Base-by-base conservation (phyloP, 495 filamentous ascomycete genomes). In the Aspergillus diversus region DNA sequence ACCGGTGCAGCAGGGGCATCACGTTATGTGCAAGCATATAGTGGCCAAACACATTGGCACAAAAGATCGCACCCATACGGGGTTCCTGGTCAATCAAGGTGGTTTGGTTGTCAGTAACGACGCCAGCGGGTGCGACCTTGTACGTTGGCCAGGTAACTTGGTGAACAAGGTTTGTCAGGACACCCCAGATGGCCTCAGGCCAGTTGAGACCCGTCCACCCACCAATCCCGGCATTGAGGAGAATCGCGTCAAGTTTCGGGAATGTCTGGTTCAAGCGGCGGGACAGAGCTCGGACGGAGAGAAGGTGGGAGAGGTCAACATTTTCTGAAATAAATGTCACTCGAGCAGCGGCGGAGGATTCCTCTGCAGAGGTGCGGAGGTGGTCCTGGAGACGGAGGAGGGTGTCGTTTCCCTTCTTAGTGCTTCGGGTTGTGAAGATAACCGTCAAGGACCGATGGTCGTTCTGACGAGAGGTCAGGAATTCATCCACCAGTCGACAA, bases 21-120 rank as follows among this genome's bases (percentile, higher is more conserved):
- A 97, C 81, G 60, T 88, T 88, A 71, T 97, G 93, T 16, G 84
- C 84, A 17, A 99, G 89, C 65, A 97, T 78, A 72, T 99, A 98
- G 75, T 98, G 95, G 0, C 96, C 95, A 70, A 99, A 97, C 33
- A 96, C 84, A 70, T 98, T 98, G 55, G 92, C 87, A 73, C 88
- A 90, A 74, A 97, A 99, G 7, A 97, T 84, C 55, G 88, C 77
- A 4, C 92, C 96, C 0, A 98, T 76, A 1, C 79, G 75, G 1
- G 86, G 84, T 59, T 89, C 85, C 31, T 60, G 47, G 5, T 57
- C 62, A 9, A 35, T 21, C 8, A 57, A 33, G 3, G 31, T 32
- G 0, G 52, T 50, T 8, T 80, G 77, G 9, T 67, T 66, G 13
- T 66, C 64, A 16, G 74, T 87, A 63, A 86, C 66, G 42, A 81